Conservation (phyloP, 306 rosid genomes). For the Myrica gale region DNA sequence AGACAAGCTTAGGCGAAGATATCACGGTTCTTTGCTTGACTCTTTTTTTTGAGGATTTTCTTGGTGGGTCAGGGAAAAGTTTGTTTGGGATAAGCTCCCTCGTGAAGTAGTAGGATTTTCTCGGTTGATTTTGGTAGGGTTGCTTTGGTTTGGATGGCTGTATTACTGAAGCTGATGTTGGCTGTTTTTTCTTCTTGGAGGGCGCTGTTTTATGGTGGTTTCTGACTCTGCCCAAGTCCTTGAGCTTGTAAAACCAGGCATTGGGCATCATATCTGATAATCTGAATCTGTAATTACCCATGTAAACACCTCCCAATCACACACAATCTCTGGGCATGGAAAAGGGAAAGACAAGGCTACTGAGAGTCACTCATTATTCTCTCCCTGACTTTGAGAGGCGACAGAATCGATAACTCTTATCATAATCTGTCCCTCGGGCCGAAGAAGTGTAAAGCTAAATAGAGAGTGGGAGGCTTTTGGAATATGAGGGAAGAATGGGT, state of each 20-base stretch:
- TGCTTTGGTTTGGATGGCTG: conserved; percentile 37
- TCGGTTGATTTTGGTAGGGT: conserved; percentile 42
- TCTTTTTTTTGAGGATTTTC: conserved; percentile 57
- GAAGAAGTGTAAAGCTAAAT: conserved; percentile 25
- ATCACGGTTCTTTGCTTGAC: conserved; percentile 30
- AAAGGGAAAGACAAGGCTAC: background rate
- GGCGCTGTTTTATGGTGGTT: conserved; percentile 26
- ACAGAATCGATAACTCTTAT: conserved; percentile 4
- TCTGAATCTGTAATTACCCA: conserved; percentile 79
- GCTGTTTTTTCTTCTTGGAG: conserved; percentile 45
- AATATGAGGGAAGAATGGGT: conserved; percentile 39
- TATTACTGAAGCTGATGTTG: conserved; percentile 34
- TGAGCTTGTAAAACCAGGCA: conserved; percentile 89
- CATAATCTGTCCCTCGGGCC: background rate
- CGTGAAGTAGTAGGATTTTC: conserved; percentile 82
- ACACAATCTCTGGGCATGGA: background rate
- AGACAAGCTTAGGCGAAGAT: conserved; percentile 34
- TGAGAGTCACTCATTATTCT: background rate
- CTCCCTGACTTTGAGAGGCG: background rate
- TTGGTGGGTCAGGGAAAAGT: conserved; percentile 39
- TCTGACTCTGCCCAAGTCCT: conserved; percentile 54
- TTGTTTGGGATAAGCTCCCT: conserved; percentile 50
- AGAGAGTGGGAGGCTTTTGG: conserved; percentile 32
- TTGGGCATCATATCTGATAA: conserved; percentile 84
- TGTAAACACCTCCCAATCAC: conserved; percentile 22